Evolutionary conservation across 352 stramenopile species (phyloP).

Genomic region (Phytophthora vignae): DNA sequence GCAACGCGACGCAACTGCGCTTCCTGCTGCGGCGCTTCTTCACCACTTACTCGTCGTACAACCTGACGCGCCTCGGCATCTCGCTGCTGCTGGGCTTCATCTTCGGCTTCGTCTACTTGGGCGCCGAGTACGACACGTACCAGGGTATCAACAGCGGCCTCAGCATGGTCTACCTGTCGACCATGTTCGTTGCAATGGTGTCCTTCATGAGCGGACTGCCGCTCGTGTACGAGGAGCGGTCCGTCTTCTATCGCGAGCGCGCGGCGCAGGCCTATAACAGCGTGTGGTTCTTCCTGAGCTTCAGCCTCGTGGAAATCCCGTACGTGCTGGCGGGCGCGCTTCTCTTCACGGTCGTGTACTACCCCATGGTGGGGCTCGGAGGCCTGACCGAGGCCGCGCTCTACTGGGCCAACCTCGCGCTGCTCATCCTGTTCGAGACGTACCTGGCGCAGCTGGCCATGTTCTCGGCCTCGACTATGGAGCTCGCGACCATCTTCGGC

Average conservation of each 20-base stretch:
- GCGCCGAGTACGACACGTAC: constrained; percentile 22
- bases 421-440: constrained; percentile 38
- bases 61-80: constrained; percentile 51
- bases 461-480: constrained; percentile 31
- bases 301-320: constrained; percentile 8
- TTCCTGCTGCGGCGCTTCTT: constrained; percentile 7
- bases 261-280: constrained; percentile 9
- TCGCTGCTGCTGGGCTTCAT: constrained; percentile 15
- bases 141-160: constrained; percentile 38
- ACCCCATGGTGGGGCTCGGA: constrained; percentile 50
- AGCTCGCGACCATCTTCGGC: constrained; percentile 30
- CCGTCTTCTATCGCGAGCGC: background rate
- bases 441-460: constrained; percentile 37
- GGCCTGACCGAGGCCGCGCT: constrained; percentile 27
- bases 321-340: constrained; percentile 1
- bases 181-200: background rate
- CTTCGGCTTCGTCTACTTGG: constrained; percentile 40
- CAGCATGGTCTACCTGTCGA: constrained; percentile 16
- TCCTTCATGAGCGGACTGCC: constrained; percentile 1
- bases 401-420: constrained; percentile 38
- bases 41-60: constrained; percentile 84
- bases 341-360: constrained; percentile 14
- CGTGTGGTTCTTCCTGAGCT: constrained; percentile 7
- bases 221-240: background rate
- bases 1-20: background rate